Evolutionary conservation across 1,284 basidiomycete species (phyloP), one percentile per base, ranked within the genome.

Genomic region (Ganoderma leucocontextum): DNA sequence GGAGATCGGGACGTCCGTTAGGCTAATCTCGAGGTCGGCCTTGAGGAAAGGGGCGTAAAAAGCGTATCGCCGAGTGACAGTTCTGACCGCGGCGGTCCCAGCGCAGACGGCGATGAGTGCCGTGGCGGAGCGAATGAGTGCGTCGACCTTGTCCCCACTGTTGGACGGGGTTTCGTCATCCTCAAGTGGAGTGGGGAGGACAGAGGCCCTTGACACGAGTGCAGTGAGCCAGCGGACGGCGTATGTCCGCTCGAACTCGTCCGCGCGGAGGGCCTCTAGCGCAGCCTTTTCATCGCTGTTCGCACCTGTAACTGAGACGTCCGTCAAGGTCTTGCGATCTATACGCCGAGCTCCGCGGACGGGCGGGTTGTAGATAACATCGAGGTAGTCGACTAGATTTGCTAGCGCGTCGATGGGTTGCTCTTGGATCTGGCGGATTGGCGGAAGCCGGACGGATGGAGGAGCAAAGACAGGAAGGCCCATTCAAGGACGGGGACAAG

Each of bases 1-100:
- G 41, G 67, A 60, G 59, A 96, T 83, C 0, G 94, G 89, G 2
- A 90, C 87, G 76, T 97, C 95, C 65, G 85, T 89, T 44, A 97
- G 76, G 47, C 85, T 80, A 17, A 95, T 81, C 19, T 78, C 69
- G 59, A 81, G 72, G 33, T 65, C 69, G 60, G 66, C 68, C n/a
- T 65, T 36, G 59, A 69, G 53, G 13, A 74, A 68, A 25, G 69
- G 69, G 13, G 63, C 65, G 3, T 68, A 69, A 66, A 88, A 87
- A 22, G 73, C 71, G 73, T 87, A 86, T 13, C 72, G 75, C 44
- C 83, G 83, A 19, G 81, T 80, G 47, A 84, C 66, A 38, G 74
- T 80, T 13, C 84, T 83, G 6, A 82, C 79, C 7, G 82, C 80
- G 0, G 82, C 78, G 1, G 84, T 73, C 10, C 83, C 82, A 2